These are phyloP conservation scores for Candida pseudoviswanathii DNA, from an alignment of 1,139 yeast species.

Conservation along the genomic window DNA sequence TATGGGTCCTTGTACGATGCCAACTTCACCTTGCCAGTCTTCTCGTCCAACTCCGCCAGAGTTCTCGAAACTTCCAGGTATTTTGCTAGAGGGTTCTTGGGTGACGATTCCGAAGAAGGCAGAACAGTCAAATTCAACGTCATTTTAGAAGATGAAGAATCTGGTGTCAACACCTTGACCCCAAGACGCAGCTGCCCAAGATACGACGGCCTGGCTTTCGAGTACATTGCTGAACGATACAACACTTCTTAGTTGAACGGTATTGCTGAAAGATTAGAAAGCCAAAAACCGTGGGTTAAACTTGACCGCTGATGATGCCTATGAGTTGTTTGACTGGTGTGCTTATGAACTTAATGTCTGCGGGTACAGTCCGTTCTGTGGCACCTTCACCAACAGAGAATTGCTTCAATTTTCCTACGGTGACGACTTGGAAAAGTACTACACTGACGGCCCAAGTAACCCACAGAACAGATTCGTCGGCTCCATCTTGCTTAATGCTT, in stretches of 20 bases:
- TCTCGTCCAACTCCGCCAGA: conserved; percentile 36
- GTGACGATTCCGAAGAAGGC: conserved; percentile 25
- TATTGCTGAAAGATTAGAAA: conserved; percentile 43
- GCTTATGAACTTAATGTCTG: conserved; percentile 55
- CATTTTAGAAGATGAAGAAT: conserved; percentile 27
- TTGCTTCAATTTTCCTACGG: conserved; percentile 45
- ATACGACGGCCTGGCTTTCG: conserved; percentile 16
- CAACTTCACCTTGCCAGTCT: conserved; percentile 29
- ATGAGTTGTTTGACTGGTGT: conserved; percentile 45
- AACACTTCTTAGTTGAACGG: conserved; percentile 32
- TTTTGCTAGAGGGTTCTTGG: conserved; percentile 38
- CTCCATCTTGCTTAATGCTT: conserved; percentile 50
- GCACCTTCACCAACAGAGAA: conserved; percentile 54
- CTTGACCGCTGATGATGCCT: conserved; percentile 42
- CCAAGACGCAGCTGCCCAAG: conserved; percentile 31
- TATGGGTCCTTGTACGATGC: conserved; percentile 30
- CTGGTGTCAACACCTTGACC: conserved; percentile 31
- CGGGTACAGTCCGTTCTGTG: conserved; percentile 53
- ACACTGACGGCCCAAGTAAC: conserved; percentile 54
- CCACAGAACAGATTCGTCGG: conserved; percentile 27
- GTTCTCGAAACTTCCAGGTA: conserved; percentile 31
- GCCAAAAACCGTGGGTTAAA: conserved; percentile 42
- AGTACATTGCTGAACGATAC: conserved; percentile 17
- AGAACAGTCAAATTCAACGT: conserved; percentile 26
- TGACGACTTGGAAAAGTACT: conserved; percentile 47